Conservation (phyloP, 768 basidiomycete genomes). For the Cubamyces lactineus region DNA sequence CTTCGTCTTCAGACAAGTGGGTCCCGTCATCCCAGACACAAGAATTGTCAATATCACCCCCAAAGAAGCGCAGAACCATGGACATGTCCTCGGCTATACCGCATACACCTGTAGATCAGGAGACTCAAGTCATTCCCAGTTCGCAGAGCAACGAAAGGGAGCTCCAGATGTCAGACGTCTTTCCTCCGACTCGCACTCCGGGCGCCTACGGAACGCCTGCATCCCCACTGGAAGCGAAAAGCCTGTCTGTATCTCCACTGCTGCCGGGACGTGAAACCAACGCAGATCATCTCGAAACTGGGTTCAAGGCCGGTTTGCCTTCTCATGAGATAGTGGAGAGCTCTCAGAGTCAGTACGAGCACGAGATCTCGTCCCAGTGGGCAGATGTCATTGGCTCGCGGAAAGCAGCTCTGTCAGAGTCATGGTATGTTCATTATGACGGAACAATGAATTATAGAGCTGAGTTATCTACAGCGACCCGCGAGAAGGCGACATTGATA, state of each 20-base stretch:
- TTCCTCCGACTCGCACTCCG: neutral
- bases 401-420: neutral
- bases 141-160: constrained; percentile 29
- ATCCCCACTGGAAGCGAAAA: neutral
- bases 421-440: neutral
- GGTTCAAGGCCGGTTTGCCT: neutral
- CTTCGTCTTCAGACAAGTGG: constrained; percentile 8
- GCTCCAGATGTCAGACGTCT: constrained; percentile 10
- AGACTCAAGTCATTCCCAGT: constrained; percentile 20
- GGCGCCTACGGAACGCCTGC: neutral
- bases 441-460: neutral
- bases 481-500: neutral
- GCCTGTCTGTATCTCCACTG: neutral
- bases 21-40: constrained; percentile 29
- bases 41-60: constrained; percentile 12
- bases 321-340: constrained; percentile 27
- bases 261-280: neutral
- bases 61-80: neutral
- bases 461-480: neutral
- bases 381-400: neutral
- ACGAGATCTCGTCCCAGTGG: constrained; percentile 26
- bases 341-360: constrained; percentile 40
- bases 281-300: neutral
- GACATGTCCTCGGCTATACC: neutral
- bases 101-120: neutral